Evolutionary conservation across 257 asterid species (phyloP), one percentile per base, ranked within the genome.

Genomic region (Solanum peruvianum): DNA sequence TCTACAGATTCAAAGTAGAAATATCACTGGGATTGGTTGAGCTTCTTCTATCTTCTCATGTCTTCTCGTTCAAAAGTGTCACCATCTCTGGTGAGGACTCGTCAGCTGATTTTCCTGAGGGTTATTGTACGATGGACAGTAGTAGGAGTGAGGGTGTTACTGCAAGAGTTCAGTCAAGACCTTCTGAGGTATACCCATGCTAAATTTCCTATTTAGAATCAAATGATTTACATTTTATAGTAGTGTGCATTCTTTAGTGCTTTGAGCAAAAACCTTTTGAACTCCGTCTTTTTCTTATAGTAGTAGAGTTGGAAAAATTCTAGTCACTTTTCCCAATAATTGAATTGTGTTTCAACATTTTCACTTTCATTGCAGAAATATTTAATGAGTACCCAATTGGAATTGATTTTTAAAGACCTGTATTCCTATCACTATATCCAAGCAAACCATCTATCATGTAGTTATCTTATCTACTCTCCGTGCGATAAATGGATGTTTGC

Each of bases 31-130:
- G 96, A 90, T 89, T 84, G 88, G 88, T 90, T 58, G 94, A 93
- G 87, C 88, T 88, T 29, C 89, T 94, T 87, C 93, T 96, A 89
- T 96, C 98, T 88, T 94, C 99, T 7, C 93, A 96, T 86, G 94
- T 95, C 90, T 95, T 95, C 93, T 96, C 99, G 18, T 96, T 96
- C 88, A 96, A 90, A 92, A 92, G 93, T 88, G 90, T 96, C 70
- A 92, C 96, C 44, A 87, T 91, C 78, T 84, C 90, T 86, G 86
- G 88, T 88, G 94, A 89, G 88, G 93, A 88, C 86, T 86, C 91
- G 69, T 76, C 95, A 84, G 90, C 87, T 87, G 80, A 88, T 56
- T 42, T 85, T 49, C 91, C 60, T 62, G 96, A 91, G 64, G 93
- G 87, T 84, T 88, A 87, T 89, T 88, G 37, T 67, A 37, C 78